A percentile compares a stretch with the other conserved stretches of the same genome.
Conservation (phyloP, 169 alveolate genomes). For the Cryptosporidium sp. region DNA sequence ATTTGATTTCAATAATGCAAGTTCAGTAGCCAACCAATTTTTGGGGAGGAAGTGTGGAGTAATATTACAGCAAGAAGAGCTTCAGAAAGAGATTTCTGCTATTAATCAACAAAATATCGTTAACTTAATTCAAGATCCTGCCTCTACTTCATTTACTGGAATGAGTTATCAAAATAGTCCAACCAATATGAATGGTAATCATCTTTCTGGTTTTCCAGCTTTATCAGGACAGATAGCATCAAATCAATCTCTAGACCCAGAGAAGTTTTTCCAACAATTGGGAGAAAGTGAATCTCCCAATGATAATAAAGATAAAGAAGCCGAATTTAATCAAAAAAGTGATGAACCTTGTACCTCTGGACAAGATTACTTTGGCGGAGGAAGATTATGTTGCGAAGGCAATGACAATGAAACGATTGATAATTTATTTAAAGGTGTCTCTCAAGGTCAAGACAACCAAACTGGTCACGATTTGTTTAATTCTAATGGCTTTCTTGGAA, state of each 20-base stretch:
- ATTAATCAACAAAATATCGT: background rate
- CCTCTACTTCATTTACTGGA: slow-evolving; percentile 19
- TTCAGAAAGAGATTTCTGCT: slow-evolving; percentile 10
- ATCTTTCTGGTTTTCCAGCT: background rate
- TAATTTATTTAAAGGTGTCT: background rate
- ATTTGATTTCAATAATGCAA: slow-evolving; percentile 33
- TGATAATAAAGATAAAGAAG: background rate
- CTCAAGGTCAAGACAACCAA: background rate
- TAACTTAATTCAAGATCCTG: background rate
- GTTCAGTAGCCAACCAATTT: slow-evolving; percentile 18
- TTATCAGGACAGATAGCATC: background rate
- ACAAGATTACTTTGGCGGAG: background rate
- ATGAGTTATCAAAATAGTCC: slow-evolving; percentile 59
- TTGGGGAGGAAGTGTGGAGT: slow-evolving; percentile 69
- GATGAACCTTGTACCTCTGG: background rate
- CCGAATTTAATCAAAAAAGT: background rate
- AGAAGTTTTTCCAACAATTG: slow-evolving; percentile 80
- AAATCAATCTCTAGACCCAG: slow-evolving; percentile 76
- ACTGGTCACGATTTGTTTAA: background rate
- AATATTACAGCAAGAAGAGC: slow-evolving; percentile 17
- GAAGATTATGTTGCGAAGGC: background rate
- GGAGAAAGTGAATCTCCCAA: slow-evolving; percentile 63
- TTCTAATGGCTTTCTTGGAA: background rate
- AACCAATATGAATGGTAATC: background rate
- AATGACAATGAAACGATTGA: background rate